Evolutionary conservation across 2,329 filamentous ascomycete species (phyloP).

Genomic region (Shiraia sp.): DNA sequence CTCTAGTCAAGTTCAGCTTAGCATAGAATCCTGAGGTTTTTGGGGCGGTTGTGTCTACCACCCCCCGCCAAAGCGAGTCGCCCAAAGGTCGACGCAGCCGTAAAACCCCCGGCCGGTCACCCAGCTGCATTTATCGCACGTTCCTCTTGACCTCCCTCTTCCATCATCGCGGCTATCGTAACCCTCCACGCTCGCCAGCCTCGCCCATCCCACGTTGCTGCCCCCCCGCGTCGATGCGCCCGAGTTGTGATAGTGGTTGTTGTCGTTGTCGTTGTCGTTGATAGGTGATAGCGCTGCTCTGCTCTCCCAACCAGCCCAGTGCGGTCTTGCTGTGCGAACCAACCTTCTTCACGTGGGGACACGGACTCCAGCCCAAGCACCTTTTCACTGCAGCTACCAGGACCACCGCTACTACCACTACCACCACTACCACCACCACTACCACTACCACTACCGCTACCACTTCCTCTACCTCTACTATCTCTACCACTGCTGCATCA

Average conservation of each 20-base stretch:
- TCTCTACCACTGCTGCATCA: no score
- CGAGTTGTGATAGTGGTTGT: constrained; percentile 20
- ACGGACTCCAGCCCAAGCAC: constrained; percentile 17
- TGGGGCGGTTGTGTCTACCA: constrained; percentile 8
- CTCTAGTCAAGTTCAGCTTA: constrained; percentile 23
- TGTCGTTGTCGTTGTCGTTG: constrained; percentile 8
- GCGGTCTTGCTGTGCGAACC: constrained; percentile 1
- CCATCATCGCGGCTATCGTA: constrained; percentile 13
- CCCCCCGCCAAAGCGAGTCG: constrained; percentile 6
- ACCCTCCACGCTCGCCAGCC: constrained; percentile 7
- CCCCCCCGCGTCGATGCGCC: constrained; percentile 29
- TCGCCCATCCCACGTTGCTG: constrained; percentile 21
- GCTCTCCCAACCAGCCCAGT: constrained; percentile 1
- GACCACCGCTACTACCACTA: constrained; percentile 6
- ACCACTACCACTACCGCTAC: no score
- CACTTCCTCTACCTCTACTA: no score
- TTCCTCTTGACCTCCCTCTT: constrained; percentile 27
- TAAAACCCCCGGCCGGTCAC: constrained; percentile 25
- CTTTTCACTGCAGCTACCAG: constrained; percentile 12
- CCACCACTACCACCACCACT: background rate
- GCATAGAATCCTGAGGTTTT: constrained; percentile 17
- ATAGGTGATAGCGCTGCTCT: constrained; percentile 14
- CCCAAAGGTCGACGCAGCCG: constrained; percentile 19
- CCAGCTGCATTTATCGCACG: constrained; percentile 22
- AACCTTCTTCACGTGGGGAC: constrained; percentile 34